These are phyloP conservation scores for Alnus rubra DNA, from an alignment of 306 rosid genomes.

Conservation along the genomic window DNA sequence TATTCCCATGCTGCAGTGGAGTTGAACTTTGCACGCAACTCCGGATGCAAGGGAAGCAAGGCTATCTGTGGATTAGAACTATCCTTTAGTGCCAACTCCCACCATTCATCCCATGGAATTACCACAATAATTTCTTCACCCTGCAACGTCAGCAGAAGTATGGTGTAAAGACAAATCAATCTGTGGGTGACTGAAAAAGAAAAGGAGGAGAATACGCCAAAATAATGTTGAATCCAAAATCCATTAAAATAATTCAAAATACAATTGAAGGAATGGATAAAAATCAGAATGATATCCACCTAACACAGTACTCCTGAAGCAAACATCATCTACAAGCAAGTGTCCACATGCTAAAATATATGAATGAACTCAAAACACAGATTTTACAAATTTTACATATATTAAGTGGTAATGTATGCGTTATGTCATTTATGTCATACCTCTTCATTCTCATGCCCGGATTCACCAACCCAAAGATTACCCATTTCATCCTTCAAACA, in stretches of 20 bases:
- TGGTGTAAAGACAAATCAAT: neutral
- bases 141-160: conserved; percentile 39
- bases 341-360: neutral
- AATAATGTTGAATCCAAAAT: neutral
- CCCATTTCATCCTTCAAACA: conserved; percentile 96
- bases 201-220: neutral
- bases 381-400: neutral
- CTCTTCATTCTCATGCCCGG: conserved; percentile 98
- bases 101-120: conserved; percentile 98
- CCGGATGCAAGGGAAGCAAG: conserved; percentile 89
- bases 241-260: neutral
- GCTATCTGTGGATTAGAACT: conserved; percentile 90
- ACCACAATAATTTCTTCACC: conserved; percentile 94
- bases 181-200: neutral
- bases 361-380: neutral
- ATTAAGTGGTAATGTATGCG: neutral
- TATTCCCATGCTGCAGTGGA: conserved; percentile 92
- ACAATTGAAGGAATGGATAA: neutral
- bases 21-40: conserved; percentile 74
- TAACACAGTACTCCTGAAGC: neutral
- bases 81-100: conserved; percentile 84
- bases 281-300: neutral
- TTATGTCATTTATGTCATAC: conserved; percentile 41
- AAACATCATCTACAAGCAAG: neutral
- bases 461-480: conserved; percentile 96